These are phyloP conservation scores for Beauveria australis DNA, from an alignment of 2,329 filamentous ascomycete species.

Conservation along the genomic window DNA sequence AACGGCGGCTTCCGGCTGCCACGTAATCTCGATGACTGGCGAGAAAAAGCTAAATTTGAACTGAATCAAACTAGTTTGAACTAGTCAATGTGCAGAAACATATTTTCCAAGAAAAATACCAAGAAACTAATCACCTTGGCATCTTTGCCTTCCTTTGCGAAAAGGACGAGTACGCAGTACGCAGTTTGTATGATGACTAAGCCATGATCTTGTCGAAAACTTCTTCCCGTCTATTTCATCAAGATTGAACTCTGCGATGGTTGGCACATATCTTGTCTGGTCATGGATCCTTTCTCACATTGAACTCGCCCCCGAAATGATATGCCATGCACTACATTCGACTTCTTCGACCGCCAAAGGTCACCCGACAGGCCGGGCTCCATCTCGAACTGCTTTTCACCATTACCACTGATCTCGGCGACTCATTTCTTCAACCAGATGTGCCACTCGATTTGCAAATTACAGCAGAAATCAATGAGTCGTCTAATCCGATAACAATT, in stretches of 20 bases:
- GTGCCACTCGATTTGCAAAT: constrained; percentile 35
- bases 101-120: neutral
- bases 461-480: constrained; percentile 20
- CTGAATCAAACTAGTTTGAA: too few relatives aligned
- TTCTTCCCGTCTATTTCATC: neutral
- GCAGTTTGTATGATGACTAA: neutral
- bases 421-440: constrained; percentile 42
- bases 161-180: neutral
- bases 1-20: constrained; percentile 13
- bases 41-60: neutral
- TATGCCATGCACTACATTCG: constrained; percentile 50
- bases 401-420: constrained; percentile 50
- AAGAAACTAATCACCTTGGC: neutral
- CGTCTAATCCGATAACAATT: constrained; percentile 17
- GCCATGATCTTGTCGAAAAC: neutral
- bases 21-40: neutral
- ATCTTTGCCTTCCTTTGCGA: too few relatives aligned
- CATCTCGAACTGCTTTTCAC: constrained; percentile 39
- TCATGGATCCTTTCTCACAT: rapidly evolving
- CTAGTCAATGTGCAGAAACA: too few relatives aligned
- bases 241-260: neutral
- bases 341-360: constrained; percentile 39
- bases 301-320: too few relatives aligned
- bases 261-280: neutral
- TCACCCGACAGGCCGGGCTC: constrained; percentile 22